A percentile compares a stretch with the other conserved stretches of the same genome.
phyloP scores from a whole-genome alignment of 345 rosid species.

The Kandelia obovata region DNA sequence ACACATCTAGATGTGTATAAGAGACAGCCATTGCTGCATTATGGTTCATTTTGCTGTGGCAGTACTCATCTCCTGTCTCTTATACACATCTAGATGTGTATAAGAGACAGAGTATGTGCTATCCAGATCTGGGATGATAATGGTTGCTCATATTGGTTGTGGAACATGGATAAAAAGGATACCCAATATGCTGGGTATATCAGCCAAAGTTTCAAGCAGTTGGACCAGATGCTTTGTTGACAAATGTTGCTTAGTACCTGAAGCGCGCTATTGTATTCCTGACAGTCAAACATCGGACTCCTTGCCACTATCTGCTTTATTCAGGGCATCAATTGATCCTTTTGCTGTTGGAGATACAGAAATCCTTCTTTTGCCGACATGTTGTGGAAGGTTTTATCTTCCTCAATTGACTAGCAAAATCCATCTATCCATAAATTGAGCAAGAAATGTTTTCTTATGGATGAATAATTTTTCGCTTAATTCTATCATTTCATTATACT shows the following conservation, averaged over 20 bases:
- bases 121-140: slow-evolving; percentile 45
- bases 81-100: no score
- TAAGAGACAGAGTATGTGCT: slow-evolving; percentile 24
- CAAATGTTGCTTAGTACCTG: slow-evolving; percentile 33
- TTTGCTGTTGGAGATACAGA: slow-evolving; percentile 38
- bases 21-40: no score
- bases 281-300: slow-evolving; percentile 81
- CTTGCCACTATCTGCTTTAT: slow-evolving; percentile 54
- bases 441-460: background rate
- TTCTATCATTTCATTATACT: no score
- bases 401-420: background rate
- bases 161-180: slow-evolving; percentile 77
- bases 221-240: slow-evolving; percentile 82
- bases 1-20: no score
- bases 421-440: background rate
- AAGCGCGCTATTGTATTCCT: slow-evolving; percentile 68
- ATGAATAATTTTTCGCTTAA: background rate
- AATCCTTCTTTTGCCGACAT: slow-evolving; percentile 52
- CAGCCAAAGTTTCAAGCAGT: slow-evolving; percentile 33
- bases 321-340: slow-evolving; percentile 38
- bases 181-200: slow-evolving; percentile 15
- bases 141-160: slow-evolving; percentile 70
- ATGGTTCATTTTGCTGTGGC: no score
- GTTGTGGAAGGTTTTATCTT: slow-evolving; percentile 72
- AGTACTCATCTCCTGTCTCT: no score